phyloP scores from a whole-genome alignment of 2,329 filamentous ascomycete species.

The Sporothrix dimorphospora region DNA sequence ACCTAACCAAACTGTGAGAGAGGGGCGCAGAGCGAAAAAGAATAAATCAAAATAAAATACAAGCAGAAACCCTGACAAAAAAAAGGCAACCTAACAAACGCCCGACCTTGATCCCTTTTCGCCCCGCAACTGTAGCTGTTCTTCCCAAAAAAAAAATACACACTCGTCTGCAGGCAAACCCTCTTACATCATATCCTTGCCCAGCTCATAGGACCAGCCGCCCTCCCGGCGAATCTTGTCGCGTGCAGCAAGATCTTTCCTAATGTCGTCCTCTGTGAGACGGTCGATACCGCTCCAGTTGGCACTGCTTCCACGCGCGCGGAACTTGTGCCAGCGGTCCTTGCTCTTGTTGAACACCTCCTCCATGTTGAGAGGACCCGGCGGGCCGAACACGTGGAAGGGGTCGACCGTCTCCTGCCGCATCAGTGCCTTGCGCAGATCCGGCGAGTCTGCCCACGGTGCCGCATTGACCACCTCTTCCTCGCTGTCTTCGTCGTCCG shows the following conservation, averaged over 20 bases:
- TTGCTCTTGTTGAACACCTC: constrained; percentile 93
- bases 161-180: not conserved
- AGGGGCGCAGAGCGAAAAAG: not conserved
- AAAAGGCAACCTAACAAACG: not conserved
- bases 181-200: constrained; percentile 48
- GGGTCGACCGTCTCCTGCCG: constrained; percentile 86
- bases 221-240: constrained; percentile 81
- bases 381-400: constrained; percentile 83
- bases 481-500: constrained; percentile 80
- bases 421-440: constrained; percentile 73
- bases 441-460: constrained; percentile 86
- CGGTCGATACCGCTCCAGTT: constrained; percentile 86
- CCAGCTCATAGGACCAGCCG: constrained; percentile 75
- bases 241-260: constrained; percentile 75
- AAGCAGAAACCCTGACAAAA: not conserved
- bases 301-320: constrained; percentile 87
- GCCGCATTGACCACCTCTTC: constrained; percentile 58
- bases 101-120: constrained; percentile 7
- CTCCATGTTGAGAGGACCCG: constrained; percentile 88
- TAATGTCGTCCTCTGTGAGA: constrained; percentile 85
- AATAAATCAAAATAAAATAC: constrained; percentile 15
- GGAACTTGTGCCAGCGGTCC: constrained; percentile 83
- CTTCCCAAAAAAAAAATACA: not conserved
- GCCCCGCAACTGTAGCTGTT: constrained; percentile 2
- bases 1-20: not conserved